These are phyloP conservation scores for Rhynchospora pubera DNA, from an alignment of 176 grass and related monocot genomes.

Conservation along the genomic window DNA sequence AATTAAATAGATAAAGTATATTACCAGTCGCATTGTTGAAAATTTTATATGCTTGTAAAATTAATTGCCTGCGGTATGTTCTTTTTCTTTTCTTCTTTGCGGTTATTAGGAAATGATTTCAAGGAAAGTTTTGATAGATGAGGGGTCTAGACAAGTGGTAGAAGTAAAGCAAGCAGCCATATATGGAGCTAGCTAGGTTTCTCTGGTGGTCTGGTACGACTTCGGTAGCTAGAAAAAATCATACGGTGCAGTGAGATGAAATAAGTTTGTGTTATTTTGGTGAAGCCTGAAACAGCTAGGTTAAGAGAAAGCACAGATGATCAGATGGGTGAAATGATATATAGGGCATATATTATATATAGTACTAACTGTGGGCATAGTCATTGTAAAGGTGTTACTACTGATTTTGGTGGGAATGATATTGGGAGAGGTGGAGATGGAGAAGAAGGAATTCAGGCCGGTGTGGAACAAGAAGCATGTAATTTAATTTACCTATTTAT, in stretches of 20 bases:
- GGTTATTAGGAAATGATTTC: conserved; percentile 70
- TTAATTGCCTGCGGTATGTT: too few species aligned
- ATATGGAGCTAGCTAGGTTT: conserved; percentile 80
- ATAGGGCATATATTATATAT: too few species aligned
- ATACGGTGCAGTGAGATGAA: conserved; percentile 47
- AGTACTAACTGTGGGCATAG: neutral
- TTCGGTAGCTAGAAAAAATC: conserved; percentile 66
- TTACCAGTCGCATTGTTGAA: neutral
- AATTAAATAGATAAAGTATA: neutral
- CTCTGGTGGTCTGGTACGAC: conserved; percentile 95
- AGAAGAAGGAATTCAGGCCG: conserved; percentile 46
- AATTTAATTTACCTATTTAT: neutral
- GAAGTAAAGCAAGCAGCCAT: conserved; percentile 90
- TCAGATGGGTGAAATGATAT: neutral
- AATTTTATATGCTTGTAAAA: too few species aligned
- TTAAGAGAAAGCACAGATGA: conserved; percentile 28
- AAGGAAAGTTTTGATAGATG: conserved; percentile 71
- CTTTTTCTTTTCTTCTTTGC: neutral
- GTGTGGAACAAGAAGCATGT: conserved; percentile 15
- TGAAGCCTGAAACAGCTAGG: conserved; percentile 52
- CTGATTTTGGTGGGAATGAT: conserved; percentile 20
- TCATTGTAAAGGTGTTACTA: neutral
- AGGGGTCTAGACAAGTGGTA: conserved; percentile 65
- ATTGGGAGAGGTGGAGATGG: conserved; percentile 60
- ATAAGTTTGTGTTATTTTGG: too few species aligned